These are phyloP conservation scores for Thielaviopsis musarum DNA, from an alignment of 2,329 filamentous ascomycete species.

Conservation along the genomic window DNA sequence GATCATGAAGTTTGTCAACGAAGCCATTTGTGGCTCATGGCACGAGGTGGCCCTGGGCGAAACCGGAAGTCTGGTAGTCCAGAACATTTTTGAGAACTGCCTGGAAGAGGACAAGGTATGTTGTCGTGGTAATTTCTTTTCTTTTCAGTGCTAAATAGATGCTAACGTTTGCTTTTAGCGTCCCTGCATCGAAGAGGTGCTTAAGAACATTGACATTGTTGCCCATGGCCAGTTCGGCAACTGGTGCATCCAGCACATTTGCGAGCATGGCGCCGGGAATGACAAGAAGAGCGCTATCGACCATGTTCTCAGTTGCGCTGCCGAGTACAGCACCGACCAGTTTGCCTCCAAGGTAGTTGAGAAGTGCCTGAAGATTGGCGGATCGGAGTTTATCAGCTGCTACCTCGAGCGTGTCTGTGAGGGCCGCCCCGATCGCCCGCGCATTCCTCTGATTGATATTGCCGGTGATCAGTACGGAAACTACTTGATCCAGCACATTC, in stretches of 20 bases:
- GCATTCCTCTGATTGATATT: constrained; percentile 95
- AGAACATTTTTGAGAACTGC: constrained; percentile 99
- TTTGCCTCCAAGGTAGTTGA: constrained; percentile 98
- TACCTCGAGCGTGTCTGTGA: constrained; percentile 93
- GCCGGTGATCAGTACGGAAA: constrained; percentile 98
- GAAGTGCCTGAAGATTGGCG: constrained; percentile 95
- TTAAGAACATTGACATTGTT: constrained; percentile 88
- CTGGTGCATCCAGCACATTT: constrained; percentile 99
- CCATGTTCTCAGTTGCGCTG: constrained; percentile 82
- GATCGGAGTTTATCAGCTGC: constrained; percentile 72
- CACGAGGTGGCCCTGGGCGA: constrained; percentile 94
- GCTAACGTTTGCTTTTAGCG: constrained; percentile 38
- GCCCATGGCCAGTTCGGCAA: constrained; percentile 97
- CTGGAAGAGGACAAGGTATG: constrained; percentile 92
- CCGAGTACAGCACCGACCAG: constrained; percentile 97
- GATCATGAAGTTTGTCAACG: constrained; percentile 97
- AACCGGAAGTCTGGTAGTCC: constrained; percentile 92
- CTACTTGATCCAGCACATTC: constrained; percentile 93
- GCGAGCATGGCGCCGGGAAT: constrained; percentile 80
- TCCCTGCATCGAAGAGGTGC: constrained; percentile 90
- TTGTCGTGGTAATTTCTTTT: neutral
- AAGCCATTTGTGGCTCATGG: constrained; percentile 92
- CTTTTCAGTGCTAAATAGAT: neutral
- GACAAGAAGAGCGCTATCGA: constrained; percentile 90
- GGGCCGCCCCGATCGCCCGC: constrained; percentile 73